Percentiles rank a stretch among this genome's conserved stretches.
Evolutionary conservation across 371 early-diverging fungal species (phyloP).

Genomic region (Mortierella sp.): DNA sequence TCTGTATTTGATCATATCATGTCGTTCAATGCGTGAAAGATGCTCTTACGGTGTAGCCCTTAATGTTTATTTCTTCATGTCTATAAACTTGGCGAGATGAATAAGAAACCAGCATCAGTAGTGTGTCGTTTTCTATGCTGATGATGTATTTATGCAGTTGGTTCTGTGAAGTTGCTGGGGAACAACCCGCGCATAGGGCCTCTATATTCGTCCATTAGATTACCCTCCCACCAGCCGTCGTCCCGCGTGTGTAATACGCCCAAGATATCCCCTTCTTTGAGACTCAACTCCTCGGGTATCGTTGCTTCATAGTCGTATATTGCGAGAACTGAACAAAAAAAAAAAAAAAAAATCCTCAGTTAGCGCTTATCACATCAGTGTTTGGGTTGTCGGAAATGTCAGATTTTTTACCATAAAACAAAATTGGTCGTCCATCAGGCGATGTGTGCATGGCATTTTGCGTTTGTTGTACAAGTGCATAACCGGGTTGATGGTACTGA

Average conservation of each 20-base stretch:
- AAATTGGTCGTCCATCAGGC: conserved; percentile 39
- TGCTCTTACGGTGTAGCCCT: background rate
- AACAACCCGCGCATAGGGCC: conserved; percentile 64
- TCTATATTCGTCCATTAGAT: conserved; percentile 62
- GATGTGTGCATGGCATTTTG: conserved; percentile 3
- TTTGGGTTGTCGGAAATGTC: too few relatives aligned
- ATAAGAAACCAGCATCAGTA: too few relatives aligned
- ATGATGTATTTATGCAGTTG: conserved; percentile 25
- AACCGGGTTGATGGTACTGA: conserved; percentile 4
- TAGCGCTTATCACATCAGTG: too few relatives aligned
- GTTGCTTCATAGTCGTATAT: conserved; percentile 88
- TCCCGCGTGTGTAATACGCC: conserved; percentile 74
- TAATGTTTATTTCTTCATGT: background rate
- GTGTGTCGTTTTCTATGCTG: too few relatives aligned
- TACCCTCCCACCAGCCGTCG: conserved; percentile 85
- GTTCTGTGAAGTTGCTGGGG: conserved; percentile 76
- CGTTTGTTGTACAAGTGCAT: background rate
- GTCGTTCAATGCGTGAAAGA: conserved; percentile 70
- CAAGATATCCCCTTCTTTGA: conserved; percentile 81
- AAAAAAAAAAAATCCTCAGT: background rate
- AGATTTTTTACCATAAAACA: conserved; percentile 41
- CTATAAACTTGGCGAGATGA: background rate
- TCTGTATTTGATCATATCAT: conserved; percentile 66
- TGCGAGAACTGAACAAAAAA: conserved; percentile 70
- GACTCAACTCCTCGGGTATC: conserved; percentile 82